Conservation (phyloP, 1,284 basidiomycete genomes). For the Fistulinella cinereoalba region DNA sequence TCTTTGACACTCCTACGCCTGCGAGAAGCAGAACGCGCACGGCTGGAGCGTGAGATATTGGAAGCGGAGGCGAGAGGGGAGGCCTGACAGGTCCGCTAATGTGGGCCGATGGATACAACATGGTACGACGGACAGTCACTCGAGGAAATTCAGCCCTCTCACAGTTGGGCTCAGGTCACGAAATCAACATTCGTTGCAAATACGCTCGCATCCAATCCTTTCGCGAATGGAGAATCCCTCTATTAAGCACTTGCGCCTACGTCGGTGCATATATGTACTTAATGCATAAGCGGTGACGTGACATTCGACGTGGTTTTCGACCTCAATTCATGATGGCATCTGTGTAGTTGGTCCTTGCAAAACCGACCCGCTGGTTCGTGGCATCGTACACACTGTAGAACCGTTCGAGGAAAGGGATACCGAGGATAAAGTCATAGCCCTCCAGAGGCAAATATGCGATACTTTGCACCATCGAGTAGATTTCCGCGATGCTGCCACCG, state of each 20-base stretch:
- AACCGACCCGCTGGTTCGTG: slow-evolving; percentile 50
- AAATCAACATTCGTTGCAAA: no score
- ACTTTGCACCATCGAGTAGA: slow-evolving; percentile 53
- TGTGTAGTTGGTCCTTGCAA: slow-evolving; percentile 58
- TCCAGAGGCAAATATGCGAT: slow-evolving; percentile 38
- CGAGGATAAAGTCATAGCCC: slow-evolving; percentile 53
- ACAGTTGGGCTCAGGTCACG: no score
- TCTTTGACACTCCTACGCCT: slow-evolving; percentile 78
- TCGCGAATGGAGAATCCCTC: no score
- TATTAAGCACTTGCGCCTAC: no score
- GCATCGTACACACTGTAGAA: slow-evolving; percentile 70
- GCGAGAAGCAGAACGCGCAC: slow-evolving; percentile 74
- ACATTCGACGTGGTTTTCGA: no score
- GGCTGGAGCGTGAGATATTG: slow-evolving; percentile 72
- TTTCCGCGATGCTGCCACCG: slow-evolving; percentile 37
- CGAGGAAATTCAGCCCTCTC: no score
- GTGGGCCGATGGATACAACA: no score
- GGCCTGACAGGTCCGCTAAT: slow-evolving; percentile 7
- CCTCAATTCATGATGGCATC: slow-evolving; percentile 23
- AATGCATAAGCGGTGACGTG: no score
- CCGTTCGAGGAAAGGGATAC: slow-evolving; percentile 57
- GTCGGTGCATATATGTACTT: no score
- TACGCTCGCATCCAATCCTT: no score
- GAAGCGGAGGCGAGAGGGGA: slow-evolving; percentile 53
- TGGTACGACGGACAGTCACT: background rate